phyloP scores from a whole-genome alignment of 2,329 filamentous ascomycete genomes.

The Microdochium trichocladiopsis region DNA sequence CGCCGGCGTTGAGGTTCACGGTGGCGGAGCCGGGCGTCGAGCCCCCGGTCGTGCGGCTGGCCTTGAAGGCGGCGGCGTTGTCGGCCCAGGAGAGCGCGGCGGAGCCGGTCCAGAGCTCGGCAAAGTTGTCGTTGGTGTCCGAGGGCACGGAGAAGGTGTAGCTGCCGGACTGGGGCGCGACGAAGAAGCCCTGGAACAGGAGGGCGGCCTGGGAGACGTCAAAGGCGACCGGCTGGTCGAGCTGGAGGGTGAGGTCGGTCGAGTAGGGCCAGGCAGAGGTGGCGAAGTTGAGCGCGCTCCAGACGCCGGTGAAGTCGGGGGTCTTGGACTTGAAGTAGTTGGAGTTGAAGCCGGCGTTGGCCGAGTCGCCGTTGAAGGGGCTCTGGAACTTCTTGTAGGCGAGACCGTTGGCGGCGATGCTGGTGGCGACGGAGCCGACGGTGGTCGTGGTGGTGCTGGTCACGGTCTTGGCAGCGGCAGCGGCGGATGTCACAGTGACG shows the following conservation, averaged over 20 bases:
- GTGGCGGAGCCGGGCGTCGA: slow-evolving; percentile 9
- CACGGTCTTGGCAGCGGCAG: background rate
- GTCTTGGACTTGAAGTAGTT: slow-evolving; percentile 4
- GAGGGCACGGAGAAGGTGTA: slow-evolving; percentile 3
- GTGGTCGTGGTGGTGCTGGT: slow-evolving; percentile 3
- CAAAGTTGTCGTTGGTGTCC: slow-evolving; percentile 8
- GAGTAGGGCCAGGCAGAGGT: slow-evolving; percentile 1
- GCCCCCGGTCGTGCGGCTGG: slow-evolving; percentile 14
- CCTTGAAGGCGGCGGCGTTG: slow-evolving; percentile 7
- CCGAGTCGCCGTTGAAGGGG: slow-evolving; percentile 3
- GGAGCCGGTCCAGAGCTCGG: slow-evolving; percentile 8
- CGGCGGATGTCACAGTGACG: slow-evolving; percentile 1
- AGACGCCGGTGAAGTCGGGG: slow-evolving; percentile 2
- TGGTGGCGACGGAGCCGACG: slow-evolving; percentile 7
- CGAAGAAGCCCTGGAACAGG: slow-evolving; percentile 8
- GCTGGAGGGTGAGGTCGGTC: slow-evolving; percentile 1
- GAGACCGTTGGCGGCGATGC: slow-evolving; percentile 5
- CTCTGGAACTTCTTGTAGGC: slow-evolving; percentile 6
- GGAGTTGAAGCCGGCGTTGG: slow-evolving; percentile 4
- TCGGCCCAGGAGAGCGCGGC: slow-evolving; percentile 8
- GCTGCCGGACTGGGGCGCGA: slow-evolving; percentile 3
- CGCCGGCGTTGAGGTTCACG: slow-evolving; percentile 5
- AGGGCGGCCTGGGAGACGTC: slow-evolving; percentile 2
- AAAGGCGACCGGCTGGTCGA: background rate
- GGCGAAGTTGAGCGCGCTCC: slow-evolving; percentile 2